A percentile compares a stretch with the other conserved stretches of the same genome.
phyloP scores from a whole-genome alignment of 371 early-diverging fungal genomes.

The Lichtheimia ornata region DNA sequence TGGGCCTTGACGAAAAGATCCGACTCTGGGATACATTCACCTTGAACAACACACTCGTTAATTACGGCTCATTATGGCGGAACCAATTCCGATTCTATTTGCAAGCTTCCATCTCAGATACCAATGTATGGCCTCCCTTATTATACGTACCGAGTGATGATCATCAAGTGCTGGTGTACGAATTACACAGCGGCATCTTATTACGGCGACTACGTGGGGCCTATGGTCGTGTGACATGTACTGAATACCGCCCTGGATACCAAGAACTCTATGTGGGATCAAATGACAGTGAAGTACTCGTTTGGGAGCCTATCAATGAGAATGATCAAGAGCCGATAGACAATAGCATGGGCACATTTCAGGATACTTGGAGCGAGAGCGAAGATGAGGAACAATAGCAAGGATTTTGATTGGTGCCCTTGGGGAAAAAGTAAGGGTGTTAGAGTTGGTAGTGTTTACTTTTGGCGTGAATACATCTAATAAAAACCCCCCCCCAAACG shows the following conservation, averaged over 20 bases:
- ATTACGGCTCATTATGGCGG: conserved; percentile 62
- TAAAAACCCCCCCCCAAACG: neutral
- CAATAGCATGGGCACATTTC: neutral
- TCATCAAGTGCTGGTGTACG: conserved; percentile 61
- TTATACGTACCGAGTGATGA: conserved; percentile 66
- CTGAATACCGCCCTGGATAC: conserved; percentile 52
- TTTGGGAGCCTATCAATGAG: conserved; percentile 59
- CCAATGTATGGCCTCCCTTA: conserved; percentile 48
- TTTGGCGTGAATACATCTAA: neutral
- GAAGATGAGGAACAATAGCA: conserved; percentile 1
- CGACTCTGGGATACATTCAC: conserved; percentile 81
- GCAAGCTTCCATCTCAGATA: conserved; percentile 49
- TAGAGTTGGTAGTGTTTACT: neutral
- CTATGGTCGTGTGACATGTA: conserved; percentile 64
- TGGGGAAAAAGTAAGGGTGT: neutral
- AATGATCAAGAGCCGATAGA: conserved; percentile 8
- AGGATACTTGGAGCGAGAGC: neutral
- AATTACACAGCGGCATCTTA: conserved; percentile 57
- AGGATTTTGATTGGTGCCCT: neutral
- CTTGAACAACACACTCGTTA: conserved; percentile 66
- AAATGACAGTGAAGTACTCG: conserved; percentile 65
- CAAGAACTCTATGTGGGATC: conserved; percentile 73
- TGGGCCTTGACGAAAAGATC: conserved; percentile 74
- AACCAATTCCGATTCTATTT: conserved; percentile 52
- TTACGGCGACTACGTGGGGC: conserved; percentile 62